A percentile compares a stretch with the other conserved stretches of the same genome.
Conservation (phyloP, 176 grass and related monocot genomes). For the Triticum timopheevii region DNA sequence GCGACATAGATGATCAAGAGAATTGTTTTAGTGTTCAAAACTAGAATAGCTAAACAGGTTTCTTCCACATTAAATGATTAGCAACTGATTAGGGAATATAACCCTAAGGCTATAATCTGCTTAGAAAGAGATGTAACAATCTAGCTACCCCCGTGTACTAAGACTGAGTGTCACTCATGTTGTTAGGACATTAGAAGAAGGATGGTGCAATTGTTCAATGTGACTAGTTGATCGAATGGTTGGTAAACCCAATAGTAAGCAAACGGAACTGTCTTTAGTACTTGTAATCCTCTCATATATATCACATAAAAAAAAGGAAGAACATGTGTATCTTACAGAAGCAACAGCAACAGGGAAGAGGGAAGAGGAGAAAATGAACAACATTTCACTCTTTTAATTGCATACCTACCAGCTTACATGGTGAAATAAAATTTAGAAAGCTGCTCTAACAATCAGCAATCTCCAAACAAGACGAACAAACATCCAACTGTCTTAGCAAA, state of each 20-base stretch:
- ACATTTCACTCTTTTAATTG: background rate
- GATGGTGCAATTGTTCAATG: background rate
- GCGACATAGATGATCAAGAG: background rate
- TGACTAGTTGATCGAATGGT: background rate
- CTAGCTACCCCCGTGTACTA: background rate
- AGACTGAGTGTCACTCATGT: background rate
- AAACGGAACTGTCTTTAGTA: background rate
- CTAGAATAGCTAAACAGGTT: background rate
- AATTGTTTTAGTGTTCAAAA: background rate
- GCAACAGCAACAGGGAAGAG: background rate
- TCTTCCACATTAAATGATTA: background rate
- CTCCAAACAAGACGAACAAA: background rate
- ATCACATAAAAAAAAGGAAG: background rate
- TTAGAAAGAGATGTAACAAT: background rate
- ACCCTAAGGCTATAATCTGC: background rate
- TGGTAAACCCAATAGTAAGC: background rate
- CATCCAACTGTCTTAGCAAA: slow-evolving; percentile 1
- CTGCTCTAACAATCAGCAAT: background rate
- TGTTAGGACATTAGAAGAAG: background rate
- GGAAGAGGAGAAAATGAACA: background rate
- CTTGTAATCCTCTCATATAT: background rate
- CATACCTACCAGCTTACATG: background rate
- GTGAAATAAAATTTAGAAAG: background rate
- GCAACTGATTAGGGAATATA: background rate
- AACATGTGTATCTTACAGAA: background rate